Base-by-base conservation (phyloP, 305 asterid species). In the Solanum hybrid region DNA sequence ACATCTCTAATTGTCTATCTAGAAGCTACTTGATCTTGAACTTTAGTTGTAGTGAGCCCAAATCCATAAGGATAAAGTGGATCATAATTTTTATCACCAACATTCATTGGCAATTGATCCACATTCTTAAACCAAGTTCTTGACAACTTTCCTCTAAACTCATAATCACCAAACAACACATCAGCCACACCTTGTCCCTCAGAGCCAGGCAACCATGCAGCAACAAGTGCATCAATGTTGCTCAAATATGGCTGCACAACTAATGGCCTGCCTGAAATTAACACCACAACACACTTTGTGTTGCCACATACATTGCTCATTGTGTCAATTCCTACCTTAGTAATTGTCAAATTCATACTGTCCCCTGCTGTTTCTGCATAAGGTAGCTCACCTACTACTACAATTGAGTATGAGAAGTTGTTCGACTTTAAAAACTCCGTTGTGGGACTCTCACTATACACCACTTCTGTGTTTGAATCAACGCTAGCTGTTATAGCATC, bases 121-220 rank as follows among this genome's bases (percentile, higher is more conserved):
- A 91, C 94, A 3, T 31, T 89, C 94, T 67, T 94, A 92, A 94
- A 94, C 98, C 96, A 94, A 18, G 95, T 94, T 5, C 95, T 91
- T 18, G 98, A 29, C 26, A 91, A 87, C 90, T 93, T 94, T 0
- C 97, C 97, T 0, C 93, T 94, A 71, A 96, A 96, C 0, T 93
- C 94, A 42, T 92, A 94, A 75, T 92, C 96, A 28, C 98, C 98
- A 77, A 90, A 96, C 11, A 96, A 83, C 20, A 93, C 94, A 91
- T 96, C 97, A 0, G 97, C 89, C 33, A 96, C 92, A 4, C 98
- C 97, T 36, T 92, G 92, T 9, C 95, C 98, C 87, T 96, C 97
- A 0, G 92, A 88, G 1, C 98, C 97, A 0, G 97, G 98, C 11
- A 96, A 90, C 97, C 98, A 96, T 0, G 97, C 98, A 3, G 97